phyloP scores from a whole-genome alignment of 192 early-diverging fungal species.

The Coemansia sp. region DNA sequence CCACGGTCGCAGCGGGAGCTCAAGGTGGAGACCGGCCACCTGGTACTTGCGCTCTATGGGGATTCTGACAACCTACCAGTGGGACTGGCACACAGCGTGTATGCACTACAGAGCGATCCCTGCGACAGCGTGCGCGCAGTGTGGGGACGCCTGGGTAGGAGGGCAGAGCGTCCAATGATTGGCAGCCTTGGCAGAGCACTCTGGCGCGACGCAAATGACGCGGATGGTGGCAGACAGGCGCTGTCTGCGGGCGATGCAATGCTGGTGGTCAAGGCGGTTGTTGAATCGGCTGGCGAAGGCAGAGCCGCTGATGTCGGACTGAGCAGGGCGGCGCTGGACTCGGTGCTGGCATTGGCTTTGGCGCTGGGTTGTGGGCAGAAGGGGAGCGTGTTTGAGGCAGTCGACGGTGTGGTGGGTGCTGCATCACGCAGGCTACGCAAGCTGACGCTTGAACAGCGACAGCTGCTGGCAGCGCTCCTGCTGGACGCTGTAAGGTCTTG shows the following conservation, averaged over 20 bases:
- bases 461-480: background rate
- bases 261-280: slow-evolving; percentile 8
- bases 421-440: slow-evolving; percentile 6
- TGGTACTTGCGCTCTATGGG: slow-evolving; percentile 12
- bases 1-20: background rate
- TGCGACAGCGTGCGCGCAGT: slow-evolving; percentile 10
- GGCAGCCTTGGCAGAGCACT: background rate
- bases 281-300: background rate
- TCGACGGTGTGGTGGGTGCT: slow-evolving; percentile 5
- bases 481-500: background rate
- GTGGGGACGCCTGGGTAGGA: too few species aligned
- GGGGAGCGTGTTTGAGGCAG: background rate
- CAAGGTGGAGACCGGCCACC: slow-evolving; percentile 12
- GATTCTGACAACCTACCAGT: background rate
- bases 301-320: slow-evolving; percentile 4
- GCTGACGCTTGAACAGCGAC: background rate
- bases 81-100: background rate
- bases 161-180: background rate
- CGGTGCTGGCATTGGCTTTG: slow-evolving; percentile 8
- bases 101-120: slow-evolving; percentile 13
- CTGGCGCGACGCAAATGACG: background rate
- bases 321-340: background rate
- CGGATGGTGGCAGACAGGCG: background rate
- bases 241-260: slow-evolving; percentile 28
- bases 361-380: background rate